Evolutionary conservation across 305 asterid species (phyloP).

Genomic region (Withania somnifera): DNA sequence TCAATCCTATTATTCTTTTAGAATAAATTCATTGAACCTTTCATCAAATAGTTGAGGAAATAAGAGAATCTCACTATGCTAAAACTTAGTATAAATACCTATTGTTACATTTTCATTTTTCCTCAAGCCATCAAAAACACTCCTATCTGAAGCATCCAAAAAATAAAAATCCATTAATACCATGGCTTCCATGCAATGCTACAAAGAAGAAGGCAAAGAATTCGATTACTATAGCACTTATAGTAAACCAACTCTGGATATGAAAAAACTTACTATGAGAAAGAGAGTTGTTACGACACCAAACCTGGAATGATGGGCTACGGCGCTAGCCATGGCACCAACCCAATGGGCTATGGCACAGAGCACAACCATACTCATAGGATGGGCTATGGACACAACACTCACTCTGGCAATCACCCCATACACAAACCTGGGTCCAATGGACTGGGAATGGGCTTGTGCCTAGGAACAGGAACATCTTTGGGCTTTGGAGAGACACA

Average conservation of each 20-base stretch:
- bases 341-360: neutral
- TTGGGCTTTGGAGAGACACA: constrained; percentile 4
- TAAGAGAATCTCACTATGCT: neutral
- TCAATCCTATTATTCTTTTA: neutral
- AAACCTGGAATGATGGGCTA: neutral
- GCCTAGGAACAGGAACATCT: neutral
- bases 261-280: neutral
- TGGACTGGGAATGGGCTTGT: neutral
- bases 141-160: neutral
- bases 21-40: neutral
- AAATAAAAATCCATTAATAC: neutral
- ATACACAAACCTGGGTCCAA: neutral
- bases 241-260: neutral
- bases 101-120: neutral
- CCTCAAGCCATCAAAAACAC: neutral
- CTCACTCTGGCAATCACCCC: neutral
- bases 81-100: constrained; percentile 1
- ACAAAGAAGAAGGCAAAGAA: neutral
- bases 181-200: neutral
- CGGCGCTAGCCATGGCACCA: neutral
- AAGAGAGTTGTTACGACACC: neutral
- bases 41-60: constrained; percentile 1
- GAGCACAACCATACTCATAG: no score
- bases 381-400: neutral
- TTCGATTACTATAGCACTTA: neutral